Base-by-base conservation (phyloP, 495 filamentous ascomycete species). In the Penicillium angulare region DNA sequence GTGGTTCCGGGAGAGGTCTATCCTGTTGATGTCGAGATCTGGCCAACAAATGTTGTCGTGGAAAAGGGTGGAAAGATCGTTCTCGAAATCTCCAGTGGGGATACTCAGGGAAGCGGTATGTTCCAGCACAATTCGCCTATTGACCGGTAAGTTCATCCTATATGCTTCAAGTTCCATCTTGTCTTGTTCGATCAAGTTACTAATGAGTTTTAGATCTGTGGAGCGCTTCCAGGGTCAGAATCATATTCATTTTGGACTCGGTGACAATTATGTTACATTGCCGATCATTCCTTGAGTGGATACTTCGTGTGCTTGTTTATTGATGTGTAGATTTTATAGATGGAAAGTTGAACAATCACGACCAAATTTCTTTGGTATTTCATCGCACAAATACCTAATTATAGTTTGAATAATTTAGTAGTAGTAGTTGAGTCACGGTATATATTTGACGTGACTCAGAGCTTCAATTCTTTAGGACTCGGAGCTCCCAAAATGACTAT, bases 11-110 rank as follows among this genome's bases (percentile, higher is more conserved):
- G 76, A 0, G 75, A 81, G 49, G 74, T 86, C 3, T 87, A 88
- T 50, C 60, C 60, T 0, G 81, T 87, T 0, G 84, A 86, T 53
- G 73, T 88, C 8, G 85, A 88, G 67, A 59, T 87, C 3, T 87
- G 84, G 85, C 85, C 85, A 13, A 87, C 82, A 0, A 85, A 85
- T 60, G 80, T 85, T 0, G 73, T 88, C 5, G 75, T 85, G 12
- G 75, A 74, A 38, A 66, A 70, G 35, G 64, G 61, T 1, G 64
- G 22, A 3, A 21, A 22, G 10, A 21, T 56, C 20, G 42, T 43
- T 2, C 10, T 87, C n/a, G 82, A 87, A 57, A 71, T 86, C 3
- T 49, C 71, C 1, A 72, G 67, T 50, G 80, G 79, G 1, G 83
- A 87, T 68, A 86, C 83, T 5, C 80, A 85, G 48, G 83, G 83